A percentile compares a stretch with the other conserved stretches of the same genome.
These are phyloP conservation scores for Scenedesmus sp. DNA, from an alignment of 163 green algal species.

Conservation along the genomic window DNA sequence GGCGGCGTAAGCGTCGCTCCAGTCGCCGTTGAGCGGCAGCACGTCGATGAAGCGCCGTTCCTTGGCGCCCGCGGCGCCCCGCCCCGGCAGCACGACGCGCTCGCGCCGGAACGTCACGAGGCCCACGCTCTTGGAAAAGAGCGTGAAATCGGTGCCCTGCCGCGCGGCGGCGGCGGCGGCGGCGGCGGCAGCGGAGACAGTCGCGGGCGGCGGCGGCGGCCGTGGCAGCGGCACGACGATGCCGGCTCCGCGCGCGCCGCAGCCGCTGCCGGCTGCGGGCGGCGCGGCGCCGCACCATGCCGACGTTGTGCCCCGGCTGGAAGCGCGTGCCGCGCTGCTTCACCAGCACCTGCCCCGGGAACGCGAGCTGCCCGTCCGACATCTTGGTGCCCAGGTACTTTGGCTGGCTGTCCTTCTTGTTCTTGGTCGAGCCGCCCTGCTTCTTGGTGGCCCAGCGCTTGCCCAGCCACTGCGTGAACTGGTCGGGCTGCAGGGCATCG, in stretches of 20 bases:
- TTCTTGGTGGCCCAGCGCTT: conserved; percentile 89
- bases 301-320: conserved; percentile 77
- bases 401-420: conserved; percentile 82
- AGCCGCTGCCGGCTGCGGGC: no score
- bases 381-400: conserved; percentile 94
- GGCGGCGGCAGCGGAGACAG: no score
- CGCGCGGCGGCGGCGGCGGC: neutral
- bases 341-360: conserved; percentile 92
- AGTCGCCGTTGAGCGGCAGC: conserved; percentile 53
- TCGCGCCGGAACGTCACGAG: conserved; percentile 64
- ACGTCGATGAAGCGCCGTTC: conserved; percentile 58
- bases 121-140: conserved; percentile 75
- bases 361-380: conserved; percentile 80
- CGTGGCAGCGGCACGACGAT: no score
- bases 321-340: conserved; percentile 90
- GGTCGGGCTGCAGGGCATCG: conserved; percentile 7
- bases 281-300: conserved; percentile 64
- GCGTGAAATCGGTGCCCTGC: conserved; percentile 83
- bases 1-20: conserved; percentile 17
- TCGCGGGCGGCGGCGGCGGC: no score
- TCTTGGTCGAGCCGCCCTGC: conserved; percentile 91
- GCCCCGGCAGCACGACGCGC: conserved; percentile 8
- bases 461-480: conserved; percentile 37
- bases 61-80: conserved; percentile 23
- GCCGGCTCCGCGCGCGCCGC: no score